Percentiles rank a stretch among this genome's conserved stretches.
Evolutionary conservation across 306 rosid genomes (phyloP).

Genomic region (Vigna angularis): DNA sequence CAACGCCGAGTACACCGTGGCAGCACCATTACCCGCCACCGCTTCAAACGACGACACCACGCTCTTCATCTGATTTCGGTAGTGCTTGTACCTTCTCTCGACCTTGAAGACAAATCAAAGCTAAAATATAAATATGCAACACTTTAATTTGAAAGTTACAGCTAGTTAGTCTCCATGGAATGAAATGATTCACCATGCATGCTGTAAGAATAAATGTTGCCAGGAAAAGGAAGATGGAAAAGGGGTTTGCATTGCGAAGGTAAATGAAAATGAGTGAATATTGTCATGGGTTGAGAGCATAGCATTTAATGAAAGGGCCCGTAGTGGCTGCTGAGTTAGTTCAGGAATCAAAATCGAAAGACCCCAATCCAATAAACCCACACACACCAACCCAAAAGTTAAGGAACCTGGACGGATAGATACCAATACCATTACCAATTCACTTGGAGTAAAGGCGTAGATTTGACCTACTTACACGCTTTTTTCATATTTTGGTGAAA

Average conservation of each 20-base stretch:
- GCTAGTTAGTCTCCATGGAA: neutral
- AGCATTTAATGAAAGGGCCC: conserved; percentile 64
- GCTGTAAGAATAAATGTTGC: neutral
- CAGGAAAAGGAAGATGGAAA: conserved; percentile 18
- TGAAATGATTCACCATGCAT: neutral
- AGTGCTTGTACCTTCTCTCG: conserved; percentile 90
- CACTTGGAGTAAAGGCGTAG: conserved; percentile 36
- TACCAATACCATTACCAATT: conserved; percentile 9
- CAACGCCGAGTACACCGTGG: conserved; percentile 81
- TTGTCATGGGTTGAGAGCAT: conserved; percentile 46
- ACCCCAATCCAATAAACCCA: conserved; percentile 40
- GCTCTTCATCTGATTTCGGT: conserved; percentile 85
- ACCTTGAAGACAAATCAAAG: conserved; percentile 51
- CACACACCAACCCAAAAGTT: conserved; percentile 33
- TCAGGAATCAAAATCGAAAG: conserved; percentile 51
- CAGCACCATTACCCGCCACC: conserved; percentile 78
- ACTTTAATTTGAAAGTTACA: neutral
- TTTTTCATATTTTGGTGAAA: conserved; percentile 35
- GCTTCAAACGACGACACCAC: conserved; percentile 86
- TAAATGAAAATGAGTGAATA: conserved; percentile 26
- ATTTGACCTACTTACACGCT: neutral
- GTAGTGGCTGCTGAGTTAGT: conserved; percentile 54
- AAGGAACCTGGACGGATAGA: conserved; percentile 19
- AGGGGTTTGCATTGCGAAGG: conserved; percentile 9
- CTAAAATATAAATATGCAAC: neutral